A percentile compares a stretch with the other conserved stretches of the same genome.
Evolutionary conservation across 441 rosid genomes (phyloP).

Genomic region (Bruguiera hainesii): DNA sequence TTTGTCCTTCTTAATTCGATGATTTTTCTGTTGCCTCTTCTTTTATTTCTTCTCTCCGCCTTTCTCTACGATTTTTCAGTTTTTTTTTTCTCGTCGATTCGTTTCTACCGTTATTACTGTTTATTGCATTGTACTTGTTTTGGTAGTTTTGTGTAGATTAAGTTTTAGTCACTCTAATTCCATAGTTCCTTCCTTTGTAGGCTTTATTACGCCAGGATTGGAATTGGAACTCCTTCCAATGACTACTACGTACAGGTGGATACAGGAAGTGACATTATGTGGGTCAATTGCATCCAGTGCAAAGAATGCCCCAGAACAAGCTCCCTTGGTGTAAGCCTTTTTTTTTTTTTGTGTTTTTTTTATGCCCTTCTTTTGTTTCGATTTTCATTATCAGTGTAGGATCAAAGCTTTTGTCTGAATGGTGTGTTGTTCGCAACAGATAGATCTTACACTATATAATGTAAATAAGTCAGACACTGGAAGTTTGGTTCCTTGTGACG

Average conservation of each 20-base stretch:
- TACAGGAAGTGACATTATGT: slow-evolving; percentile 96
- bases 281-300: slow-evolving; percentile 94
- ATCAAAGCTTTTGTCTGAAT: background rate
- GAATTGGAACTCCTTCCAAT: slow-evolving; percentile 89
- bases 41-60: too few relatives aligned
- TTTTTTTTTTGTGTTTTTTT: background rate
- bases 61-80: background rate
- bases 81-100: background rate
- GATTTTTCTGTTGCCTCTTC: too few relatives aligned
- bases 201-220: slow-evolving; percentile 87
- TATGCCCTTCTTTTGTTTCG: background rate
- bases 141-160: background rate
- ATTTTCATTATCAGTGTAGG: background rate
- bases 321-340: slow-evolving; percentile 77
- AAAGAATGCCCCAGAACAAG: slow-evolving; percentile 80
- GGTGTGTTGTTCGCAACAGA: slow-evolving; percentile 36
- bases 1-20: slow-evolving; percentile 21
- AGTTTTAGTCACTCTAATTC: too few relatives aligned
- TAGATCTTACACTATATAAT: slow-evolving; percentile 78
- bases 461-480: slow-evolving; percentile 59
- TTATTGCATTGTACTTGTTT: background rate
- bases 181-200: slow-evolving; percentile 26
- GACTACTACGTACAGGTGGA: slow-evolving; percentile 94
- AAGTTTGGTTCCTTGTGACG: slow-evolving; percentile 62
- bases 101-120: background rate